Evolutionary conservation across 495 filamentous ascomycete species (phyloP), one percentile per base, ranked within the genome.

Genomic region (Pyronema domesticum): DNA sequence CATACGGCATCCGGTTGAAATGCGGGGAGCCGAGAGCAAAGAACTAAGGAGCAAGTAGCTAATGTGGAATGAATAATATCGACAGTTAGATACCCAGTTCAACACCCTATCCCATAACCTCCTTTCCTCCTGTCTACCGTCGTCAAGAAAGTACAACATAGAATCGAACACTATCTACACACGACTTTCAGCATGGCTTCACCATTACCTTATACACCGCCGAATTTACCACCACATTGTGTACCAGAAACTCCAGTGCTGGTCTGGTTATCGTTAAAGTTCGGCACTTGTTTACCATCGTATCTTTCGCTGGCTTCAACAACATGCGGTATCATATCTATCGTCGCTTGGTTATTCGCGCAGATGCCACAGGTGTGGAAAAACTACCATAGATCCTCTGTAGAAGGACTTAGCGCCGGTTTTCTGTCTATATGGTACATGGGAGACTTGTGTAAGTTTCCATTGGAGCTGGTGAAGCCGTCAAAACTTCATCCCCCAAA

Each of bases 341-440:
- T 85, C 37, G 59, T 78, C 39, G 78, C 82, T 48, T 86, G 82
- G 82, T 70, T 86, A n/a, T 86, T 83, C 61, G 82, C 82, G 30
- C 82, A 85, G 65, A 68, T 85, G 15, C 82, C 82, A 3, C 82
- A 86, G 59, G 81, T 86, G 43, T 79, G 75, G 67, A 83, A 82
- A 70, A 86, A 86, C 63, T 78, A 76, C 58, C 71, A 72, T 46
- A 60, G 82, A 7, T 69, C 78, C 56, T 83, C 80, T 3, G 83
- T 80, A 0, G 78, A 80, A 6, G 82, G 82, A 4, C 63, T 86
- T 40, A 82, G 79, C 3, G 72, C 81, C 52, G 82, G 77, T 55
- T 86, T 86, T 60, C 66, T 86, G 39, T 68, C 76, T 1, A 80
- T 82, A 63, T 86, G 82, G 82, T 73, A 80, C 53, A 63, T 80